Evolutionary conservation across 164 flowering plant species (phyloP), one percentile per base, ranked within the genome.

Genomic region (Chimonanthus salicifolius): DNA sequence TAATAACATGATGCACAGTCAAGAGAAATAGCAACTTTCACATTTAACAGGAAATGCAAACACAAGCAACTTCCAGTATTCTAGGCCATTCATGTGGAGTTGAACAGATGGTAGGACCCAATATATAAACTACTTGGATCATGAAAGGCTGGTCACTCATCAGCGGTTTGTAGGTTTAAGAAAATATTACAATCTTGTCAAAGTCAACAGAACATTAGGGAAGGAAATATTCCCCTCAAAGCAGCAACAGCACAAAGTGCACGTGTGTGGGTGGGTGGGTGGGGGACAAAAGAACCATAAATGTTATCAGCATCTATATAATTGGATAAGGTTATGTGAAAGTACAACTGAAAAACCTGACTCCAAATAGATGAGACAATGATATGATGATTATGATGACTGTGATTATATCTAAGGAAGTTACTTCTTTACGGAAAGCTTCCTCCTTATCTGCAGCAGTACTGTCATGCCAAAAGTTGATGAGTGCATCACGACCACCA

Each of bases 381-480:
- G 7, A 10, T 62, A 62, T 62, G 65, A 18, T 62, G 6, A n/a
- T 62, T 62, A 10, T 6, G 15, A 11, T 54, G 15, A 54, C 4
- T 54, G 21, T 20, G 60, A 54, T 54, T 8, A 54, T 54, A 15
- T 7, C 60, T 7, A 54, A 54, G 8, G 60, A 63, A 47, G 4
- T 11, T 48, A 67, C 99, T 82, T 94, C 93, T 85, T 80, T 89
- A 45, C 83, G 88, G 72, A 92, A 88, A 67, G 90, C 97, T 77
- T 92, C 98, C 83, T 90, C 96, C 78, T 88, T 90, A 50, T 95
- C 99, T 69, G 82, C 81, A 76, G 88, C 87, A 74, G 98, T 95
- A 60, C 90, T 89, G 77, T 95, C 99, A 71, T 88, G 76, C 99
- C 99, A 95, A 71, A 95, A 68, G 80, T 90, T 95, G 64, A 95